These are phyloP conservation scores for Eimeria sp. DNA, from an alignment of 169 alveolate genomes.

Conservation along the genomic window DNA sequence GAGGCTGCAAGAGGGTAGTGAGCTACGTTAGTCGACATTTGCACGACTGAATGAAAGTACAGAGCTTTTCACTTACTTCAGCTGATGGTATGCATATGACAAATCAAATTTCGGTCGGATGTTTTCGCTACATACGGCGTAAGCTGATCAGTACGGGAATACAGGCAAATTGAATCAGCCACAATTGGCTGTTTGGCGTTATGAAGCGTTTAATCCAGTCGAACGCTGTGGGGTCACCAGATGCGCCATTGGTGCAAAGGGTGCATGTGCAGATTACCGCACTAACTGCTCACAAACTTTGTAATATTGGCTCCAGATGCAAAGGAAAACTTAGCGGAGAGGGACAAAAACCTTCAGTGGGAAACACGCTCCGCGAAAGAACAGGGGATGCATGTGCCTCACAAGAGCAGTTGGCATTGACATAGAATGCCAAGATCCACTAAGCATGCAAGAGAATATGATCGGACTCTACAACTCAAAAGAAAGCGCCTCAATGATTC, in stretches of 20 bases:
- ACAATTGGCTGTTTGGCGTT: neutral
- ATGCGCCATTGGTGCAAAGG: constrained; percentile 24
- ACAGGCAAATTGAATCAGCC: neutral
- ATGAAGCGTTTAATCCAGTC: neutral
- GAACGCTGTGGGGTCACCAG: neutral
- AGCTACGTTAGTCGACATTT: constrained; percentile 26
- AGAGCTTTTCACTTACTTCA: neutral
- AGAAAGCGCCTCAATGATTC: neutral
- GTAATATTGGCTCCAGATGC: neutral
- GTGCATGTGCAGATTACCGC: neutral
- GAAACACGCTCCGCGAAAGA: neutral
- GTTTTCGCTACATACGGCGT: neutral
- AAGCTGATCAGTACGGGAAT: neutral
- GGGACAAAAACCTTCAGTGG: neutral
- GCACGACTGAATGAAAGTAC: neutral
- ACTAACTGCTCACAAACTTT: neutral
- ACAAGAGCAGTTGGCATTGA: neutral
- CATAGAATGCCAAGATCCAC: neutral
- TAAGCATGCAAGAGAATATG: neutral
- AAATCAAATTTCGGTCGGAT: neutral
- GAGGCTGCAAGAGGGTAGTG: constrained; percentile 63
- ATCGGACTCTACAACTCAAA: neutral
- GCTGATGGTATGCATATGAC: neutral
- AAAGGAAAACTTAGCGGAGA: neutral
- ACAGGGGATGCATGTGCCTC: neutral